Evolutionary conservation across 106 monocot species (phyloP).

Genomic region (Xerophyta viscosa): DNA sequence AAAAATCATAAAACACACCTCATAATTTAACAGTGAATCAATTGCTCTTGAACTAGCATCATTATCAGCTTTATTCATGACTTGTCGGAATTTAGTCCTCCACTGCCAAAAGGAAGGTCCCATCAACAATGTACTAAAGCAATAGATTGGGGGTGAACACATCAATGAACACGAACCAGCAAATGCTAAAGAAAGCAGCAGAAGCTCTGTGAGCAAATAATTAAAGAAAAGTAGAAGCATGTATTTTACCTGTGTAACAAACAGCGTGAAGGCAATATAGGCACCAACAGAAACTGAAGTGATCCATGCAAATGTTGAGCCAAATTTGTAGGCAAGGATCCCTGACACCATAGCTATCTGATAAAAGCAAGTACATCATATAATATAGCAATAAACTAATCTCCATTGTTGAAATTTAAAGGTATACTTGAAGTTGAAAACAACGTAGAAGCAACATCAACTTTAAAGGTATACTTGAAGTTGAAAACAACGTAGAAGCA

Average conservation of each 20-base stretch:
- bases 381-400: too few species aligned
- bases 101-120: constrained; percentile 38
- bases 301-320: constrained; percentile 93
- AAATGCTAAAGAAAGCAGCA: too few species aligned
- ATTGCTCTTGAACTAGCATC: constrained; percentile 86
- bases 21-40: constrained; percentile 95
- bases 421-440: too few species aligned
- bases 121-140: not conserved
- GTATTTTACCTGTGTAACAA: constrained; percentile 74
- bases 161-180: too few species aligned
- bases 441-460: too few species aligned
- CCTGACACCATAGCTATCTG: constrained; percentile 94
- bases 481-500: too few species aligned
- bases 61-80: constrained; percentile 99
- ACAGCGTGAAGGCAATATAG: constrained; percentile 89
- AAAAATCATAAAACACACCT: constrained; percentile 38
- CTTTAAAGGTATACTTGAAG: too few species aligned
- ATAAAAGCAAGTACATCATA: constrained; percentile 12
- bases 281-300: constrained; percentile 87
- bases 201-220: too few species aligned
- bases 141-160: too few species aligned
- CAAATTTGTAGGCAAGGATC: constrained; percentile 95
- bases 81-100: constrained; percentile 90
- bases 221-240: too few species aligned
- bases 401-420: too few species aligned